phyloP scores from a whole-genome alignment of 108 stramenopile species.

The Mayamaea pseudoterrestris region DNA sequence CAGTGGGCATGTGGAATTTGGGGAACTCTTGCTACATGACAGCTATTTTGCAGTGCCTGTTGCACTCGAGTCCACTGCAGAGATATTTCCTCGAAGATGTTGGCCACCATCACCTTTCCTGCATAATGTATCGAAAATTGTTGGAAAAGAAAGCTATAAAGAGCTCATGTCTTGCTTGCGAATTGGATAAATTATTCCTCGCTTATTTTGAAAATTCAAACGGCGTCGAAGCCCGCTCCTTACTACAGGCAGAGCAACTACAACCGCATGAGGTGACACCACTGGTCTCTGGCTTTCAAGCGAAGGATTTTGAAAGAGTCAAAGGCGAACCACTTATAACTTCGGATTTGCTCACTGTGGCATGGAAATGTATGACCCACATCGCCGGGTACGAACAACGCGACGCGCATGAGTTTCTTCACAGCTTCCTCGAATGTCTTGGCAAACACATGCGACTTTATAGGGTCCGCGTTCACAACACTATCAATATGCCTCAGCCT shows the following conservation, averaged over 20 bases:
- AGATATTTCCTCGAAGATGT: slow-evolving; percentile 46
- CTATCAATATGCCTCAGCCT: slow-evolving; percentile 7
- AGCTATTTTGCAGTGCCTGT: slow-evolving; percentile 68
- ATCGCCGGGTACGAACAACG: slow-evolving; percentile 80
- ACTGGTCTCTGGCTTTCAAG: neutral
- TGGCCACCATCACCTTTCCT: slow-evolving; percentile 31
- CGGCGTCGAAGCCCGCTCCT: slow-evolving; percentile 38
- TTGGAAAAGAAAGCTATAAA: neutral
- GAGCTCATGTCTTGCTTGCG: slow-evolving; percentile 8
- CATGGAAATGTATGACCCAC: slow-evolving; percentile 72
- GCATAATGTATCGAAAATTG: slow-evolving; percentile 18
- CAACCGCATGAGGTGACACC: neutral
- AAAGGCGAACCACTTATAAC: slow-evolving; percentile 70
- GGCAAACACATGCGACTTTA: slow-evolving; percentile 17
- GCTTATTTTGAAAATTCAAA: slow-evolving; percentile 49
- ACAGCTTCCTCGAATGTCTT: slow-evolving; percentile 70
- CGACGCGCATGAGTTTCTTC: slow-evolving; percentile 86
- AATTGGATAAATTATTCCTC: slow-evolving; percentile 53
- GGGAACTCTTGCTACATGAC: slow-evolving; percentile 86
- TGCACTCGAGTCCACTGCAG: slow-evolving; percentile 56
- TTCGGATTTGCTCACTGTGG: slow-evolving; percentile 63
- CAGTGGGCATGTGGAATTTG: slow-evolving; percentile 15
- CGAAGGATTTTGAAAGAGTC: neutral
- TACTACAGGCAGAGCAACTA: neutral
- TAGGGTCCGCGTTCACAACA: slow-evolving; percentile 7